A percentile compares a stretch with the other conserved stretches of the same genome.
Evolutionary conservation across 1,139 yeast species (phyloP).

Genomic region (Entelexis paramagnoliae): DNA sequence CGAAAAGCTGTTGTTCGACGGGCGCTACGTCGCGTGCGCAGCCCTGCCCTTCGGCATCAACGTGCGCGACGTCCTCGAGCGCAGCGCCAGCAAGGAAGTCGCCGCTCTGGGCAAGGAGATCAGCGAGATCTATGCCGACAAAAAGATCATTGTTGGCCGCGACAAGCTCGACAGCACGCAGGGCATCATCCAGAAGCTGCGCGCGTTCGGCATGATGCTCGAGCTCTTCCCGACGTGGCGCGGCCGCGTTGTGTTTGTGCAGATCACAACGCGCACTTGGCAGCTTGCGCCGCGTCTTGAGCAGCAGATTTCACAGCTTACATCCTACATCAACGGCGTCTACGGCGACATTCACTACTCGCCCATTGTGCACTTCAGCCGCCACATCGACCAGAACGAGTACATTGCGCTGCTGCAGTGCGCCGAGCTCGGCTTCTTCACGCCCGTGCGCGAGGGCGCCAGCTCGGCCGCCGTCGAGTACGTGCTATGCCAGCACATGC

Average conservation of each 20-base stretch:
- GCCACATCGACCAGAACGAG: constrained; percentile 79
- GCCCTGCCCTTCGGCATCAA: constrained; percentile 25
- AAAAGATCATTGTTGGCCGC: constrained; percentile 85
- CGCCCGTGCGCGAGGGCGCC: constrained; percentile 93
- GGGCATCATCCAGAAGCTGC: constrained; percentile 92
- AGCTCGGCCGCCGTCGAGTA: constrained; percentile 89
- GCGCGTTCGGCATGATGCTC: constrained; percentile 81
- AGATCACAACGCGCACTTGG: constrained; percentile 76
- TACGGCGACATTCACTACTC: constrained; percentile 71
- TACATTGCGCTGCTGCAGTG: constrained; percentile 77
- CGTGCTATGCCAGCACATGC: constrained; percentile 61
- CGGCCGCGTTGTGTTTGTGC: constrained; percentile 77
- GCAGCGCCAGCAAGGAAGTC: constrained; percentile 44
- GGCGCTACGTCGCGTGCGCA: constrained; percentile 38
- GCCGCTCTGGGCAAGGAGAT: constrained; percentile 42
- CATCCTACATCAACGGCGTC: constrained; percentile 67
- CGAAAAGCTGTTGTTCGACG: constrained; percentile 31
- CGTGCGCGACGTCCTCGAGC: constrained; percentile 18
- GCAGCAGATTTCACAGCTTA: constrained; percentile 45
- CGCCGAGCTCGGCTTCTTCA: constrained; percentile 82
- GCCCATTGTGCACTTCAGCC: constrained; percentile 75
- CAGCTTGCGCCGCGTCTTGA: constrained; percentile 53
- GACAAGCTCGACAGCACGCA: constrained; percentile 90
- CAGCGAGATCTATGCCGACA: constrained; percentile 56
- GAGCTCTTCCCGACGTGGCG: constrained; percentile 90